Evolutionary conservation across 306 rosid genomes (phyloP), one percentile per base, ranked within the genome.

Genomic region (Prunus mume): DNA sequence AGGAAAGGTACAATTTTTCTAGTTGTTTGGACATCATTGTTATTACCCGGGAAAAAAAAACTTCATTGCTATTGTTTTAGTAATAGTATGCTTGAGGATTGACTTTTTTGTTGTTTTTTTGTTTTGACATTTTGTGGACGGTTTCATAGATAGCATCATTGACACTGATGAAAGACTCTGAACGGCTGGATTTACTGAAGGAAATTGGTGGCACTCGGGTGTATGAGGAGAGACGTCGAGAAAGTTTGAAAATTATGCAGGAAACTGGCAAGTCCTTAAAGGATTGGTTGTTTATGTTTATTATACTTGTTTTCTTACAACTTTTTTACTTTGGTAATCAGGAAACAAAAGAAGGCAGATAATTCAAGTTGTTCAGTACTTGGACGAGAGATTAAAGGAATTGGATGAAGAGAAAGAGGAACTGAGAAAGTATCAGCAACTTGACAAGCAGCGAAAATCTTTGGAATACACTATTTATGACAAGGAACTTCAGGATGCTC

Each of bases 181-280:
- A 95, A 76, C 87, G 97, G 73, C 78, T 95, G 81, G 97, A 95
- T 86, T 86, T 95, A 71, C 90, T 95, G 25, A 95, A 95, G 86
- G 97, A 95, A 88, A 95, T 95, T 68, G 99, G 99, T 85, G 99
- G 99, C 25, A 95, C 97, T 78, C 83, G 97, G 78, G 99, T 95
- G 57, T 95, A 95, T 73, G 99, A 95, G 90, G 99, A 95, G 87
- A 85, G 99, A 78, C 93, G 99, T 30, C 97, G 85, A 58, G 99
- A 95, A 85, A 95, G 99, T 86, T 84, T 90, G 87, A 95, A 95
- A 88, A 95, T 95, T 73, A 95, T 95, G 99, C 97, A 86, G 83
- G 99, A 95, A 77, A 92, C 99, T 15, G 95, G 99, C 79, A 87
- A 73, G 92, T 87, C 58, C 19, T 68, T 64, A 51, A 22, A 62